Conservation (phyloP, 2,329 filamentous ascomycete species). For the Verticillium isaacii region DNA sequence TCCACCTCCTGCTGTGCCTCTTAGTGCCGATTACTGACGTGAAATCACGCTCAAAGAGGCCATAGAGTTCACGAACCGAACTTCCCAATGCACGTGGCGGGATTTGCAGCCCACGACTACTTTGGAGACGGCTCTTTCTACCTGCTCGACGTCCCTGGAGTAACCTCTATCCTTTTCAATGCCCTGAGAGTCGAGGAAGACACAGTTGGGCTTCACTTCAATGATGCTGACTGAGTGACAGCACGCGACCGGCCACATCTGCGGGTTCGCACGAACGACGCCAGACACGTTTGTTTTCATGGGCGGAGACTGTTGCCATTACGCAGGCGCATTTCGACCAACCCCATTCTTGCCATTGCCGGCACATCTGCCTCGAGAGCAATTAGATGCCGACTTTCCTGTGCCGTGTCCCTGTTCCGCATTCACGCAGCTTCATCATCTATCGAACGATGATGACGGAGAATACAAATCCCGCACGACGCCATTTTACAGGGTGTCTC, state of each 20-base stretch:
- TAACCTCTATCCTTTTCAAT: neutral
- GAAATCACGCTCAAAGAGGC: too few relatives aligned
- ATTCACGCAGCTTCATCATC: conserved; percentile 8
- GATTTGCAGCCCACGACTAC: conserved; percentile 33
- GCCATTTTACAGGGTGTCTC: neutral
- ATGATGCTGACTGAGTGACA: neutral
- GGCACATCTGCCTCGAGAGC: neutral
- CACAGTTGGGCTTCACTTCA: too few relatives aligned
- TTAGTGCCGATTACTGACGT: too few relatives aligned
- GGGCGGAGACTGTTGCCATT: conserved; percentile 16
- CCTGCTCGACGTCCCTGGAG: conserved; percentile 26
- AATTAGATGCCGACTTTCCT: neutral
- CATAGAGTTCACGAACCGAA: conserved; percentile 8
- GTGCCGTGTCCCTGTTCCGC: conserved; percentile 5
- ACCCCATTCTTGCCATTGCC: neutral
- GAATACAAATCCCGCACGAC: neutral
- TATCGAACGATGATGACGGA: neutral
- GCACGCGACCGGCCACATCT: conserved; percentile 16
- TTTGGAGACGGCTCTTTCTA: conserved; percentile 36
- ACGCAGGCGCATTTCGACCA: conserved; percentile 9
- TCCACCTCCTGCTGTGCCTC: neutral
- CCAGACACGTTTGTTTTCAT: conserved; percentile 16
- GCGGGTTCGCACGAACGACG: conserved; percentile 14
- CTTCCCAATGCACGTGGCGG: conserved; percentile 20
- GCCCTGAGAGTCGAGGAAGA: too few relatives aligned